Evolutionary conservation across 345 rosid genomes (phyloP).

Genomic region (Odontarrhena argentea): DNA sequence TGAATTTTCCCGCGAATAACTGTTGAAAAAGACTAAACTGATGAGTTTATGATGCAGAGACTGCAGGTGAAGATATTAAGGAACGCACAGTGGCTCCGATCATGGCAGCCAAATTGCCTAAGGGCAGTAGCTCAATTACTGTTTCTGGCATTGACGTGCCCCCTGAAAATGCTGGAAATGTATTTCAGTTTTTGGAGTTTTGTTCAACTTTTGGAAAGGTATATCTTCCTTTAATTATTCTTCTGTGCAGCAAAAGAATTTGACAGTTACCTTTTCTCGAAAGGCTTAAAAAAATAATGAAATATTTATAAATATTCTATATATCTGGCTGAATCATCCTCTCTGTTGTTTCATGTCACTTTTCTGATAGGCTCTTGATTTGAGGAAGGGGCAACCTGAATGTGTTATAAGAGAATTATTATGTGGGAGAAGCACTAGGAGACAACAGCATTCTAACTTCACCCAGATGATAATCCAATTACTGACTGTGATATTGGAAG

Average conservation of each 20-base stretch:
- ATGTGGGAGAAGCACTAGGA: slow-evolving; percentile 51
- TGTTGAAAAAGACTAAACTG: neutral
- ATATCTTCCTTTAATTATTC: neutral
- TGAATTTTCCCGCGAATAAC: neutral
- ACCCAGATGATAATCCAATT: slow-evolving; percentile 62
- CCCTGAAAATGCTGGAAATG: slow-evolving; percentile 62
- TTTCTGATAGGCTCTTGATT: slow-evolving; percentile 55
- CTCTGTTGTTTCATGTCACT: slow-evolving; percentile 22
- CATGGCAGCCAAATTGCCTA: slow-evolving; percentile 45
- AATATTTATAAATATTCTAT: too few relatives aligned
- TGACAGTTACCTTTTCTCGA: too few relatives aligned
- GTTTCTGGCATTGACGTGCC: slow-evolving; percentile 65
- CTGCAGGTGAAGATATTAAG: slow-evolving; percentile 18
- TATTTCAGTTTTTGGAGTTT: slow-evolving; percentile 80
- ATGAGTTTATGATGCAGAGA: slow-evolving; percentile 13
- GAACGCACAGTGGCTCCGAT: slow-evolving; percentile 22
- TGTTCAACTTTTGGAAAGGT: slow-evolving; percentile 83
- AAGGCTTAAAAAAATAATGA: too few relatives aligned
- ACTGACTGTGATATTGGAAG: slow-evolving; percentile 54
- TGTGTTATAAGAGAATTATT: slow-evolving; percentile 63
- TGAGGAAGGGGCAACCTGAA: slow-evolving; percentile 77
- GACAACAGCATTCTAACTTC: slow-evolving; percentile 50
- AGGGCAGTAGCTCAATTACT: slow-evolving; percentile 48
- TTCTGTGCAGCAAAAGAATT: too few relatives aligned
- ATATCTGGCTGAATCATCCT: neutral